These are phyloP conservation scores for Aspergillus sp. DNA, from an alignment of 2,329 filamentous ascomycete genomes.

Conservation along the genomic window DNA sequence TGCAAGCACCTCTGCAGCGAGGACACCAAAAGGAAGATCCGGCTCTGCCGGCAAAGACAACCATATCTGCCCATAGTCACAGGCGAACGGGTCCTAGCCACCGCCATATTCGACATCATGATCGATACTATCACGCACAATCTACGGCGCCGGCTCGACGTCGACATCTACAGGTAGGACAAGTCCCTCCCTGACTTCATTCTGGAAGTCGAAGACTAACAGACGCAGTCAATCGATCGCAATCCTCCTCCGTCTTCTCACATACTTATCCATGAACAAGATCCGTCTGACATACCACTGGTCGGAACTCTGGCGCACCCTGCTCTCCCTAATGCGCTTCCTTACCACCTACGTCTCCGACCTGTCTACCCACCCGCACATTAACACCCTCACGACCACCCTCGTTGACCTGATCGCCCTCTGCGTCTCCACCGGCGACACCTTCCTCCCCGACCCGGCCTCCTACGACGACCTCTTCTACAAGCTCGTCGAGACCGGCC, in stretches of 20 bases:
- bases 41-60: conserved; percentile 83
- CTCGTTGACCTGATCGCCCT: conserved; percentile 81
- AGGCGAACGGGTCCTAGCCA: conserved; percentile 69
- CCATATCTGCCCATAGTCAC: conserved; percentile 76
- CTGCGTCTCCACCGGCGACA: conserved; percentile 80
- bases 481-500: conserved; percentile 91
- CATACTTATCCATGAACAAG: conserved; percentile 77
- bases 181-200: background rate
- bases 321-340: conserved; percentile 86
- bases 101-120: conserved; percentile 79
- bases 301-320: conserved; percentile 88
- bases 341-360: conserved; percentile 81
- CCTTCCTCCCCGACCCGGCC: conserved; percentile 81
- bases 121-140: conserved; percentile 94
- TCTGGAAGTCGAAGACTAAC: background rate
- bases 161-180: conserved; percentile 69
- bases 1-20: conserved; percentile 83
- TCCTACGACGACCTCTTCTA: conserved; percentile 98
- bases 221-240: conserved; percentile 64
- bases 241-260: conserved; percentile 77
- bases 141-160: conserved; percentile 77
- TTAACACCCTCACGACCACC: conserved; percentile 71
- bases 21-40: conserved; percentile 69
- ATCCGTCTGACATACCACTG: conserved; percentile 87
- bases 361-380: conserved; percentile 64